Evolutionary conservation across 2,329 filamentous ascomycete species (phyloP).

Genomic region (Aspergillus persii): DNA sequence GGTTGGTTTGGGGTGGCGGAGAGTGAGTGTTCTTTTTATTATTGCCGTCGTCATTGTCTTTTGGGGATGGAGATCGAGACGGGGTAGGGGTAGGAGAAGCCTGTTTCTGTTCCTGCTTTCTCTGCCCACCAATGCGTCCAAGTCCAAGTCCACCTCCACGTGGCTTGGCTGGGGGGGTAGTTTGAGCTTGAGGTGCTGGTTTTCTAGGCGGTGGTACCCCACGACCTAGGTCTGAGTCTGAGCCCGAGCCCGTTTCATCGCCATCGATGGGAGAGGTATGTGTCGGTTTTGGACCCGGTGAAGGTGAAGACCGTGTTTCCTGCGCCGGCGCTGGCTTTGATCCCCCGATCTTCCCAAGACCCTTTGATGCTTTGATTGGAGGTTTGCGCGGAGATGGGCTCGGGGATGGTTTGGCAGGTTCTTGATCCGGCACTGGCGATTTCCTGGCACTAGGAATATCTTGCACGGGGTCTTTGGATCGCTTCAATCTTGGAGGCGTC

Average conservation of each 20-base stretch:
- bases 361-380: slow-evolving; percentile 8
- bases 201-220: neutral
- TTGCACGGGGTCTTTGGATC: slow-evolving; percentile 6
- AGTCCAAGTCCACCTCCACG: neutral
- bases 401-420: neutral
- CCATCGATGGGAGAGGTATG: neutral
- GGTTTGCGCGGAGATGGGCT: slow-evolving; percentile 6
- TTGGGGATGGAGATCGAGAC: neutral
- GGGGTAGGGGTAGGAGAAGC: neutral
- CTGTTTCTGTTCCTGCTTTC: neutral
- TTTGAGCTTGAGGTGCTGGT: neutral
- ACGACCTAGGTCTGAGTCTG: slow-evolving; percentile 1
- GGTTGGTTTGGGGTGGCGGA: slow-evolving; percentile 10
- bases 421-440: slow-evolving; percentile 8
- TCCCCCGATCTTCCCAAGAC: slow-evolving; percentile 25
- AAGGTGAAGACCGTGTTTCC: neutral
- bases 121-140: neutral
- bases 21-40: too few relatives aligned
- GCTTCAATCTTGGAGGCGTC: slow-evolving; percentile 32
- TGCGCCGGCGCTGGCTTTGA: slow-evolving; percentile 10
- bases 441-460: neutral
- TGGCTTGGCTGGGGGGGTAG: neutral
- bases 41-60: neutral
- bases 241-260: slow-evolving; percentile 6
- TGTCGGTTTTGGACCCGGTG: neutral